Percentiles rank a stretch among this genome's conserved stretches.
phyloP scores from a whole-genome alignment of 805 yeast species.

The Myxozyma neotropica region DNA sequence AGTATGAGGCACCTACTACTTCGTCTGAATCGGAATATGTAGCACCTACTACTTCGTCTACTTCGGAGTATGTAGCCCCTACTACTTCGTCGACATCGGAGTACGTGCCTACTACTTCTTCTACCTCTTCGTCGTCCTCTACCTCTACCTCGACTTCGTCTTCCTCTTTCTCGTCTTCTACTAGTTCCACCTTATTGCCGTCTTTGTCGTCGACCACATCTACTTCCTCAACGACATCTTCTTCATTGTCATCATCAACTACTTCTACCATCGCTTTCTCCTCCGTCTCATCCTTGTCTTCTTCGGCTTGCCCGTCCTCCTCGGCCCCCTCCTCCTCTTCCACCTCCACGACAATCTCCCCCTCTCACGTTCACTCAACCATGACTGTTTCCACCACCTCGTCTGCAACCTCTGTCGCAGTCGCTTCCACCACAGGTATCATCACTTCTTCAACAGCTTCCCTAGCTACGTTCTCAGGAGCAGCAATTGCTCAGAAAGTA shows the following conservation, averaged over 20 bases:
- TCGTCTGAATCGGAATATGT: neutral
- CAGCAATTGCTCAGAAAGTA: neutral
- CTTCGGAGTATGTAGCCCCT: neutral
- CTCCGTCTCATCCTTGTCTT: too few relatives aligned
- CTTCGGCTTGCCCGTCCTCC: neutral
- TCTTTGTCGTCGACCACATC: neutral
- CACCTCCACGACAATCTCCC: neutral
- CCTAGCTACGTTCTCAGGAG: neutral
- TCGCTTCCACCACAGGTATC: neutral
- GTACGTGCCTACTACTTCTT: neutral
- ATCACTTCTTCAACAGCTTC: slow-evolving; percentile 4
- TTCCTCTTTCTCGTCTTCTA: neutral
- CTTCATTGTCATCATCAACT: neutral
- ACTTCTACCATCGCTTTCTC: too few relatives aligned
- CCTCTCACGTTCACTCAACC: too few relatives aligned
- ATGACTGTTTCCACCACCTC: neutral
- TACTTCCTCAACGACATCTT: neutral
- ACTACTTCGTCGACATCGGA: neutral
- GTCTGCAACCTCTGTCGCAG: neutral
- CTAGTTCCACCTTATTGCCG: neutral
- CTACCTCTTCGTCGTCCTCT: neutral
- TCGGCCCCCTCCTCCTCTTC: neutral
- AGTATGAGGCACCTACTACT: neutral
- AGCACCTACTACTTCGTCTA: neutral
- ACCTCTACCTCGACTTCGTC: neutral